phyloP scores from a whole-genome alignment of 164 flowering plant species.

The Dillenia suffruticosa region DNA sequence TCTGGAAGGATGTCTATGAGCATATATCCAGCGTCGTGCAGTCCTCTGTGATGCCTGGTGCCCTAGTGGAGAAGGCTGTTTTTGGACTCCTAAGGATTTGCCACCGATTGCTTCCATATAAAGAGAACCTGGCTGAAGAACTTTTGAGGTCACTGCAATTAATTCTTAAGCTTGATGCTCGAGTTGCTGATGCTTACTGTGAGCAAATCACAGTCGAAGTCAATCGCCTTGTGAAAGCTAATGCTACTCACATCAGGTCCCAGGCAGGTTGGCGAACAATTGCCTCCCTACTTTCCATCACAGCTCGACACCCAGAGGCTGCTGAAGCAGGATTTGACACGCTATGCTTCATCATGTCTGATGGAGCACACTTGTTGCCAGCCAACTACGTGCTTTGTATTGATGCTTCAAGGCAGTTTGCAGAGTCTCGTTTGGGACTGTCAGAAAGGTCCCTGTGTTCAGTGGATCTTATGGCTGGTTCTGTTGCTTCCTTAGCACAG shows the following conservation, averaged over 20 bases:
- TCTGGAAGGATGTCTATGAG: slow-evolving; percentile 38
- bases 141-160: slow-evolving; percentile 35
- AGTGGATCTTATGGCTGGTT: slow-evolving; percentile 37
- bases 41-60: slow-evolving; percentile 38
- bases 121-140: slow-evolving; percentile 36
- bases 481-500: slow-evolving; percentile 19
- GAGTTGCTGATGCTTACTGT: slow-evolving; percentile 46
- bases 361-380: slow-evolving; percentile 33
- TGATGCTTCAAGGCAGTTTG: slow-evolving; percentile 40
- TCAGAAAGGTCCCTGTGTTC: slow-evolving; percentile 32
- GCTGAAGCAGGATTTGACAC: slow-evolving; percentile 44
- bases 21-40: slow-evolving; percentile 34
- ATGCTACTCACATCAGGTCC: slow-evolving; percentile 34
- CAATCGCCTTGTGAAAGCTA: slow-evolving; percentile 35
- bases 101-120: slow-evolving; percentile 36
- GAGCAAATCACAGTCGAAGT: slow-evolving; percentile 42
- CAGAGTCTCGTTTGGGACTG: slow-evolving; percentile 34
- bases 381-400: slow-evolving; percentile 30
- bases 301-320: slow-evolving; percentile 43
- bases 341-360: slow-evolving; percentile 28
- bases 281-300: slow-evolving; percentile 32
- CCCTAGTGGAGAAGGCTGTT: slow-evolving; percentile 41
- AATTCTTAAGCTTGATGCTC: slow-evolving; percentile 36
- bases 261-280: slow-evolving; percentile 41
- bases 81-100: slow-evolving; percentile 39